These are phyloP conservation scores for Tilletia indica DNA, from an alignment of 1,284 basidiomycete genomes.

Conservation along the genomic window DNA sequence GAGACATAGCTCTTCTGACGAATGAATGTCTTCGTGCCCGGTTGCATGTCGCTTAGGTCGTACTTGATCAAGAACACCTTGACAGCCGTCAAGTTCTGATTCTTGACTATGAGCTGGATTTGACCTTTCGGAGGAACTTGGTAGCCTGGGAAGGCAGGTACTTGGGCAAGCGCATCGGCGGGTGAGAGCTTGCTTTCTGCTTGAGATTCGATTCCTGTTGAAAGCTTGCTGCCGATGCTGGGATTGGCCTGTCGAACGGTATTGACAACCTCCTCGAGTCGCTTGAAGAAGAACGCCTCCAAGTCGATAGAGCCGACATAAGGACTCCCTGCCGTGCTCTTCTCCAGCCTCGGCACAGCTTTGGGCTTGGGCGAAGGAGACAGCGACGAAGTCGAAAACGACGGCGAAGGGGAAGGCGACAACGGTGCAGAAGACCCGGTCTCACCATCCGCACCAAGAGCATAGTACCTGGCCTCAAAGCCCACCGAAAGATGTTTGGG, in stretches of 20 bases:
- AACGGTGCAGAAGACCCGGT: no score
- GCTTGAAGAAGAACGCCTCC: slow-evolving; percentile 46
- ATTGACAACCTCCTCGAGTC: slow-evolving; percentile 18
- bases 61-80: slow-evolving; percentile 62
- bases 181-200: not conserved
- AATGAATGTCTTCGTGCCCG: slow-evolving; percentile 45
- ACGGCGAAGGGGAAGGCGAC: no score
- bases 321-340: slow-evolving; percentile 41
- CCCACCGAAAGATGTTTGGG: slow-evolving; percentile 53
- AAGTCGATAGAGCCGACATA: slow-evolving; percentile 57
- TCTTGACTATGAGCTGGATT: slow-evolving; percentile 61
- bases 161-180: slow-evolving; percentile 6
- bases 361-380: no score
- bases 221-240: not conserved
- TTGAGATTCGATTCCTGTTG: not conserved
- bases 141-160: slow-evolving; percentile 59
- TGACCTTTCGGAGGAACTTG: slow-evolving; percentile 60
- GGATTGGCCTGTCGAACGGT: not conserved
- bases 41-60: slow-evolving; percentile 57
- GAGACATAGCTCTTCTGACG: slow-evolving; percentile 36
- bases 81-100: slow-evolving; percentile 56
- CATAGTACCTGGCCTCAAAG: slow-evolving; percentile 56
- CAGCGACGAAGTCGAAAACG: no score
- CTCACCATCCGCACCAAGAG: slow-evolving; percentile 23
- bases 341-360: not conserved